phyloP scores from a whole-genome alignment of 345 rosid genomes.

The Populus ilicifolia region DNA sequence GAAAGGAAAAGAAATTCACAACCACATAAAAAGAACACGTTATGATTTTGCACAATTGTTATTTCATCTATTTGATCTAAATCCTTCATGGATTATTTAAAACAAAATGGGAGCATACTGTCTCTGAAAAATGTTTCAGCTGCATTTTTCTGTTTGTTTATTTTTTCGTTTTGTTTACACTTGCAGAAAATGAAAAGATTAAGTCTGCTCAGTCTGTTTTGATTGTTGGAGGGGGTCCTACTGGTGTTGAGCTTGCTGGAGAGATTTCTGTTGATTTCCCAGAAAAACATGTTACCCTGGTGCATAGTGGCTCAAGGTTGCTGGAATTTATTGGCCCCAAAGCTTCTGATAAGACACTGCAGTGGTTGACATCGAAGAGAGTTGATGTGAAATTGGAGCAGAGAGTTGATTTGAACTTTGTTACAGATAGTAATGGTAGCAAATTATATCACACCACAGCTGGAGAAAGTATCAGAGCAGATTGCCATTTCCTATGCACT shows the following conservation, averaged over 20 bases:
- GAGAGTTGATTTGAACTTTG: slow-evolving; percentile 52
- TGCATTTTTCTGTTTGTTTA: neutral
- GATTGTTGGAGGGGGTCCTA: slow-evolving; percentile 90
- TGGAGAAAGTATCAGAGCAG: slow-evolving; percentile 64
- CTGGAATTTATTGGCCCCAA: slow-evolving; percentile 71
- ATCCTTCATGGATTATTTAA: neutral
- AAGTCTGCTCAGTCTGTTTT: slow-evolving; percentile 62
- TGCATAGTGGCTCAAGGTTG: slow-evolving; percentile 73
- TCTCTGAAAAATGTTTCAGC: neutral
- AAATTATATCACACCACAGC: slow-evolving; percentile 46
- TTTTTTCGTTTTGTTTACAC: slow-evolving; percentile 7
- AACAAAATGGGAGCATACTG: neutral
- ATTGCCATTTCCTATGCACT: slow-evolving; percentile 68
- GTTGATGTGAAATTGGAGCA: slow-evolving; percentile 70
- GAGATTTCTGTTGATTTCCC: slow-evolving; percentile 84
- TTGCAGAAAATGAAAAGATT: slow-evolving; percentile 69
- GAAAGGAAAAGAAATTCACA: neutral
- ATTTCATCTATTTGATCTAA: neutral
- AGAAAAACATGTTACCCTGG: slow-evolving; percentile 66
- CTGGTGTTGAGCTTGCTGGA: slow-evolving; percentile 91
- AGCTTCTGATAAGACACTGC: slow-evolving; percentile 58
- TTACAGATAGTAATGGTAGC: slow-evolving; percentile 33
- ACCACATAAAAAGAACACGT: neutral
- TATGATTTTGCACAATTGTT: neutral
- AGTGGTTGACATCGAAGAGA: slow-evolving; percentile 67